Evolutionary conservation across 2,329 filamentous ascomycete genomes (phyloP).

Genomic region (Paecilomyces sp.): DNA sequence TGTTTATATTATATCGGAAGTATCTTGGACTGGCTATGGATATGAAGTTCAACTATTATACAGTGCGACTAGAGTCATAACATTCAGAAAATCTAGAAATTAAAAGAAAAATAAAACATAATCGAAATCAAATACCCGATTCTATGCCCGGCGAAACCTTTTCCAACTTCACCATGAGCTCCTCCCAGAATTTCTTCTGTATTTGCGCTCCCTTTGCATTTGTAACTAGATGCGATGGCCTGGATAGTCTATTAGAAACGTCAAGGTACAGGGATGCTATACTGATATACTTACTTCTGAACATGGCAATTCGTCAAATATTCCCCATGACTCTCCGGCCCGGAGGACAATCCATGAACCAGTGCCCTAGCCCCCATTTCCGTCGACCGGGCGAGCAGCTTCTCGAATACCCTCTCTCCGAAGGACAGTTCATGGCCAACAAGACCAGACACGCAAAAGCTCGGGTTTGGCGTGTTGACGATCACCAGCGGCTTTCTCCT

Average conservation of each 20-base stretch:
- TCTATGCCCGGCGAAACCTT: slow-evolving; percentile 6
- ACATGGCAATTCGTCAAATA: slow-evolving; percentile 14
- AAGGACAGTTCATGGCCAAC: slow-evolving; percentile 5
- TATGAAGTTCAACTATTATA: too few relatives aligned
- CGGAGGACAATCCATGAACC: slow-evolving; percentile 11
- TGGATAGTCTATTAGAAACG: neutral
- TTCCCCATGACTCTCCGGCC: slow-evolving; percentile 9
- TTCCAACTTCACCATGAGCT: slow-evolving; percentile 9
- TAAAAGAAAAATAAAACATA: neutral
- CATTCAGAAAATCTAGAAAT: too few relatives aligned
- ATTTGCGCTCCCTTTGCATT: slow-evolving; percentile 1
- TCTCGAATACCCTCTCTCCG: slow-evolving; percentile 3
- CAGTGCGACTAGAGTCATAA: too few relatives aligned
- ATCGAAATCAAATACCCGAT: neutral
- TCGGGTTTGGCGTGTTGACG: slow-evolving; percentile 37
- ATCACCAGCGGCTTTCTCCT: slow-evolving; percentile 13
- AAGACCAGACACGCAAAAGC: slow-evolving; percentile 33
- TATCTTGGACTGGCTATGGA: too few relatives aligned
- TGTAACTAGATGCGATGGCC: slow-evolving; percentile 4
- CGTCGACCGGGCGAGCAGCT: slow-evolving; percentile 10
- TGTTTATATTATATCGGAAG: too few relatives aligned
- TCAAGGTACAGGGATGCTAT: neutral
- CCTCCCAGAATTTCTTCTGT: slow-evolving; percentile 10
- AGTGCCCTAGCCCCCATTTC: slow-evolving; percentile 12
- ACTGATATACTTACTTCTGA: slow-evolving; percentile 5